Evolutionary conservation across 1,139 yeast species (phyloP).

Genomic region (Kazachstania sp.): DNA sequence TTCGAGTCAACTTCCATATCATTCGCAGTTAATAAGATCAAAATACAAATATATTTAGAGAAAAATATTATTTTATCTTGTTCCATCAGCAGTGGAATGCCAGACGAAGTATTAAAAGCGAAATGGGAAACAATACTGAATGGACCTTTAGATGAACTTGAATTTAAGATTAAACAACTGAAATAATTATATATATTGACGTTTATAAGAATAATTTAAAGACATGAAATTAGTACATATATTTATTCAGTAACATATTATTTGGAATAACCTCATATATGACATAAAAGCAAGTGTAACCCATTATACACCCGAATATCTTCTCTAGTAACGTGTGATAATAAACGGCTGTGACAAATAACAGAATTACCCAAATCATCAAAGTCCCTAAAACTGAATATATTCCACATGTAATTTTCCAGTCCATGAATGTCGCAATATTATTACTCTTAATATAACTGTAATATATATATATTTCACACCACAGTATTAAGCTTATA

Average conservation of each 20-base stretch:
- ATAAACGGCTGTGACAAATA: constrained; percentile 47
- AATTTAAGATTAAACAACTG: constrained; percentile 9
- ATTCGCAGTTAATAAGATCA: constrained; percentile 9
- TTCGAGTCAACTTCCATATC: constrained; percentile 16
- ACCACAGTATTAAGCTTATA: constrained; percentile 40
- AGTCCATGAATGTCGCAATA: constrained; percentile 5
- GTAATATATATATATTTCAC: constrained; percentile 28
- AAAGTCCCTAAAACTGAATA: constrained; percentile 17
- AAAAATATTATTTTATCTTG: constrained; percentile 15
- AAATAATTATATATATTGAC: not conserved
- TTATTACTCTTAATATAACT: constrained; percentile 12
- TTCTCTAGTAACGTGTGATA: constrained; percentile 57
- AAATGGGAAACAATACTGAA: constrained; percentile 10
- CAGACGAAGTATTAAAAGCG: constrained; percentile 4
- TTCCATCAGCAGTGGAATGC: constrained; percentile 8
- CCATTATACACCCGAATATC: constrained; percentile 43
- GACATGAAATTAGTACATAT: constrained; percentile 10
- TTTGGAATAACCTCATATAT: constrained; percentile 28
- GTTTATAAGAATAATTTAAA: not conserved
- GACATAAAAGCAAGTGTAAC: constrained; percentile 36
- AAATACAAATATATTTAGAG: constrained; percentile 13
- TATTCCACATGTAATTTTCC: constrained; percentile 8
- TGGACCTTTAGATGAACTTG: constrained; percentile 16
- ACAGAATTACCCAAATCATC: constrained; percentile 40
- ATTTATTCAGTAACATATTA: constrained; percentile 9